Evolutionary conservation across 768 basidiomycete genomes (phyloP), one percentile per base, ranked within the genome.

Genomic region (Hygrocybe coccinea): DNA sequence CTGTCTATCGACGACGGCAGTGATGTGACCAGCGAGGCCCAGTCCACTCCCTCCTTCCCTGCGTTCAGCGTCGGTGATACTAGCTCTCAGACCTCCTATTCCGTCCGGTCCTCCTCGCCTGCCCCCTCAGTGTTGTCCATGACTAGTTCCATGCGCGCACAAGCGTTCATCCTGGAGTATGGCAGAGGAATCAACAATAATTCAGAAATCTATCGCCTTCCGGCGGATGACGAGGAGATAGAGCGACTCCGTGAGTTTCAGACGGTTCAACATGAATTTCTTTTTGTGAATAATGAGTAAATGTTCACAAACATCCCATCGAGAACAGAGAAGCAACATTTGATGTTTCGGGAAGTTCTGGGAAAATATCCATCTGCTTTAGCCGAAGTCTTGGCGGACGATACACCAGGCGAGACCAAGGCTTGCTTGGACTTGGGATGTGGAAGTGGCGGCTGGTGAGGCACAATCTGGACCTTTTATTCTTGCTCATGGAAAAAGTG

Each of bases 211-310:
- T 91, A 91, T 63, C 78, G 79, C 41, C 73, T 91, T 24, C 87
- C 89, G 11, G 89, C 87, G 22, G 89, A 91, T 59, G 85, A 87
- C 7, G 86, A 89, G 61, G 89, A 91, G 60, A 69, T 87, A 22
- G 77, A 82, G 34, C 79, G 89, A 55, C 78, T 89, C 34, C 78
- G 89, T 88, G 59, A 47, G 21, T 24, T n/a, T 35, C 25, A 48
- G 14, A 21, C 22, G 58, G 61, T 54, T 44, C 47, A n/a, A 36
- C 35, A 29, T 21, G 7, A n/a, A n/a, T n/a, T n/a, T n/a, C n/a
- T n/a, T n/a, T n/a, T n/a, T n/a, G n/a, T n/a, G n/a, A n/a, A n/a
- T n/a, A n/a, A n/a, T n/a, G n/a, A n/a, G n/a, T n/a, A n/a, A n/a
- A n/a, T n/a, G n/a, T n/a, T n/a, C n/a, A n/a, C n/a, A n/a, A n/a